A percentile compares a stretch with the other conserved stretches of the same genome.
Evolutionary conservation across 2,329 filamentous ascomycete genomes (phyloP).

Genomic region (Phyllosticta paracitricarpa): DNA sequence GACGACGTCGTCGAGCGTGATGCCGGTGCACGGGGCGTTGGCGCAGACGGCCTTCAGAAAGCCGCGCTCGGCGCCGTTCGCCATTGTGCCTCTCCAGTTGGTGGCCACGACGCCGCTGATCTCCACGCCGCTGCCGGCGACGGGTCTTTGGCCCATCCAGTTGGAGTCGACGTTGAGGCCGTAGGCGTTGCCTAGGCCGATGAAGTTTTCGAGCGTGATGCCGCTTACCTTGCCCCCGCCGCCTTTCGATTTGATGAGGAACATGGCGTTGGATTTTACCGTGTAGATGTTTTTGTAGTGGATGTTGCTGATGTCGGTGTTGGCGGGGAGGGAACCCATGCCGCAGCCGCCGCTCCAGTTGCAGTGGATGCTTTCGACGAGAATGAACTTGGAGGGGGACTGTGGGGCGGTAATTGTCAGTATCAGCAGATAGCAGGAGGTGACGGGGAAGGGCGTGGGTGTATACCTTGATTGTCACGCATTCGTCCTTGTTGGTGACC

Average conservation of each 20-base stretch:
- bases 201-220: slow-evolving; percentile 47
- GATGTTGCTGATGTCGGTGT: slow-evolving; percentile 42
- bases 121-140: slow-evolving; percentile 41
- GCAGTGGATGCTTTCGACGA: slow-evolving; percentile 52
- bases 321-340: slow-evolving; percentile 45
- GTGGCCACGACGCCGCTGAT: slow-evolving; percentile 44
- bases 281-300: slow-evolving; percentile 50
- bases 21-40: slow-evolving; percentile 43
- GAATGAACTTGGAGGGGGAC: slow-evolving; percentile 42
- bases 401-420: slow-evolving; percentile 12
- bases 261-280: slow-evolving; percentile 51
- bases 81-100: slow-evolving; percentile 47
- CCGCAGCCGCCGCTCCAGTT: slow-evolving; percentile 52
- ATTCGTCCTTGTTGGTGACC: slow-evolving; percentile 55
- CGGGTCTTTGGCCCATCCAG: slow-evolving; percentile 36
- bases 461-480: slow-evolving; percentile 44
- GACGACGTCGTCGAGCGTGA: slow-evolving; percentile 41
- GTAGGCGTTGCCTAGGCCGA: slow-evolving; percentile 51
- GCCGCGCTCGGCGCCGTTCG: slow-evolving; percentile 40
- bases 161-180: slow-evolving; percentile 46
- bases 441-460: slow-evolving; percentile 7
- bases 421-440: background rate
- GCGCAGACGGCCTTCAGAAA: slow-evolving; percentile 46
- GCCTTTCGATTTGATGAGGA: slow-evolving; percentile 53
- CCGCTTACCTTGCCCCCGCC: slow-evolving; percentile 45